A percentile compares a stretch with the other conserved stretches of the same genome.
These are phyloP conservation scores for Arachnopeziza araneosa DNA, from an alignment of 2,329 filamentous ascomycete species.

Conservation along the genomic window DNA sequence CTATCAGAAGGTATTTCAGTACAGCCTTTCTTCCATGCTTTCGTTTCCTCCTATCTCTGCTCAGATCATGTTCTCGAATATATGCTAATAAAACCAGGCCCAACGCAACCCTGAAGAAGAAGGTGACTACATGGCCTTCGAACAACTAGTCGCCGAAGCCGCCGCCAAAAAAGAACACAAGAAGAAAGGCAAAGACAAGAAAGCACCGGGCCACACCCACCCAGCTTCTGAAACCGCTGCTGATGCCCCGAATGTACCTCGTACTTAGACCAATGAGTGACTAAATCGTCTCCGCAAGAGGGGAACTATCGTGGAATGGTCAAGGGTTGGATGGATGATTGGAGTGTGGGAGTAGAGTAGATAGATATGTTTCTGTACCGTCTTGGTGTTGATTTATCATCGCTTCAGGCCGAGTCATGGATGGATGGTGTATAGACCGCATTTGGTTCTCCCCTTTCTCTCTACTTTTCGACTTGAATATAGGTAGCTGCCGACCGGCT, in stretches of 20 bases:
- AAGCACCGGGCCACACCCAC: slow-evolving; percentile 22
- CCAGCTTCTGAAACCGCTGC: slow-evolving; percentile 29
- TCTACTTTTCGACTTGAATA: background rate
- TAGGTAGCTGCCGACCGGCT: too few species aligned
- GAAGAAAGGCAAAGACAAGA: slow-evolving; percentile 59
- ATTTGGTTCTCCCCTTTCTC: background rate
- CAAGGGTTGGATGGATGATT: too few species aligned
- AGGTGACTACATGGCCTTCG: slow-evolving; percentile 97
- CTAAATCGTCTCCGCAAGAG: too few species aligned
- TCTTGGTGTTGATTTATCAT: too few species aligned
- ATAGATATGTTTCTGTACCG: too few species aligned
- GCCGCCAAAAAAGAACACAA: slow-evolving; percentile 87
- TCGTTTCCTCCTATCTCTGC: background rate
- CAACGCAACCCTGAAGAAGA: slow-evolving; percentile 90
- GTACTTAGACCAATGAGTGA: slow-evolving; percentile 6
- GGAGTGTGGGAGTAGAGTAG: too few species aligned
- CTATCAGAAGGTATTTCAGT: slow-evolving; percentile 67
- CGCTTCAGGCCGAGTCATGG: background rate
- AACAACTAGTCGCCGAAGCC: slow-evolving; percentile 94
- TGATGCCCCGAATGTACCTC: slow-evolving; percentile 37
- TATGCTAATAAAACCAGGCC: slow-evolving; percentile 49
- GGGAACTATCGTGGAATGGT: too few species aligned
- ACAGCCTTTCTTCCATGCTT: background rate
- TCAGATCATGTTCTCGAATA: background rate
- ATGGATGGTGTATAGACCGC: background rate